These are phyloP conservation scores for Vanilla planifolia DNA, from an alignment of 106 monocot species.

Conservation along the genomic window DNA sequence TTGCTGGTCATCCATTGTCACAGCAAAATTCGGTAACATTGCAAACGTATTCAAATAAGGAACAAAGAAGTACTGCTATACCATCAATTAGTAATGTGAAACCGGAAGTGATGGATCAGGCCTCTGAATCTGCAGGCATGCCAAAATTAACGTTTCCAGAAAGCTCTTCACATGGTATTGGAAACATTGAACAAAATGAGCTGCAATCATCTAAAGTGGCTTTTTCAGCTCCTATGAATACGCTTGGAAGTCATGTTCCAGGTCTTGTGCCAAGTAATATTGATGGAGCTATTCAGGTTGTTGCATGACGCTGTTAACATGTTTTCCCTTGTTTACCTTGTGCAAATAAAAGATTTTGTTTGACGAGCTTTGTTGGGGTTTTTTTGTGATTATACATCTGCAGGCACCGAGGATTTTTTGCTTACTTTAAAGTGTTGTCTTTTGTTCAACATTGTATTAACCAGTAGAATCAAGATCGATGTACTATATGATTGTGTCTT, in stretches of 20 bases:
- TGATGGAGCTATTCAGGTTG: conserved; percentile 33
- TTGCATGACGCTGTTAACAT: too few relatives aligned
- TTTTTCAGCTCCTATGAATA: conserved; percentile 15
- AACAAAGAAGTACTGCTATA: conserved; percentile 27
- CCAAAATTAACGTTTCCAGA: conserved; percentile 12
- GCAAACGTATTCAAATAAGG: conserved; percentile 30
- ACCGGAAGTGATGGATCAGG: conserved; percentile 30
- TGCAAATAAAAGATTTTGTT: too few relatives aligned
- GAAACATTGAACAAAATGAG: conserved; percentile 18
- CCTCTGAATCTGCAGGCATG: conserved; percentile 19
- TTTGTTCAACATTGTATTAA: too few relatives aligned
- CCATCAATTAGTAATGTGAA: conserved; percentile 26
- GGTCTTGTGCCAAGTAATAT: conserved; percentile 14
- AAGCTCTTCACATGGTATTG: conserved; percentile 18
- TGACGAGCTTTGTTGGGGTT: too few relatives aligned
- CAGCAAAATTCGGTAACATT: conserved; percentile 28
- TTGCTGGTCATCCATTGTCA: conserved; percentile 16
- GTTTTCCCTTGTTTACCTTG: too few relatives aligned
- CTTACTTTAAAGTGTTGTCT: too few relatives aligned
- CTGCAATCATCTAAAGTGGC: conserved; percentile 29
- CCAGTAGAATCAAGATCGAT: too few relatives aligned
- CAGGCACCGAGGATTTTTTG: too few relatives aligned
- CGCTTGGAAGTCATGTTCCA: conserved; percentile 16
- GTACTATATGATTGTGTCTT: too few relatives aligned
- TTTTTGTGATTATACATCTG: too few relatives aligned